Percentiles rank a stretch among this genome's conserved stretches.
phyloP scores from a whole-genome alignment of 768 basidiomycete genomes.

The Tylopilus felleus region DNA sequence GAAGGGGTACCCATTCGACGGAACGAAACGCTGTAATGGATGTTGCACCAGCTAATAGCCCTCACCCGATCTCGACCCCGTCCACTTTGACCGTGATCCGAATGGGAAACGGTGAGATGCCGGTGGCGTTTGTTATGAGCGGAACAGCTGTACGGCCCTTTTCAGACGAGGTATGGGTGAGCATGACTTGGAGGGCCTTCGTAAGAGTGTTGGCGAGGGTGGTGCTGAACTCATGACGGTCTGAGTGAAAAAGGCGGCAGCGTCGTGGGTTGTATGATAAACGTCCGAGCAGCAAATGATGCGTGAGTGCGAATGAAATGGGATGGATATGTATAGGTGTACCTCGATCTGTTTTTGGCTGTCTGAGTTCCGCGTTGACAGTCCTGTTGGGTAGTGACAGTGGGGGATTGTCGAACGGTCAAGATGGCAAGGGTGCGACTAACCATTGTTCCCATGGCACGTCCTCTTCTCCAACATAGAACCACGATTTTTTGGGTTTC shows the following conservation, averaged over 20 bases:
- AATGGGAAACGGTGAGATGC: conserved; percentile 80
- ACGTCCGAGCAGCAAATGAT: background rate
- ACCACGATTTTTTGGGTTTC: conserved; percentile 76
- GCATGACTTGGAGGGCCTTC: conserved; percentile 66
- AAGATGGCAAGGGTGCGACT: conserved; percentile 8
- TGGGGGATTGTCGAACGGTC: no score
- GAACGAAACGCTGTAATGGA: background rate
- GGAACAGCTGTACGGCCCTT: conserved; percentile 72
- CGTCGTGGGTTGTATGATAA: background rate
- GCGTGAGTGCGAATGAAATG: background rate
- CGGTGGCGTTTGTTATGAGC: conserved; percentile 69
- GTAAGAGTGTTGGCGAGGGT: conserved; percentile 61
- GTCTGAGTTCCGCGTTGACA: conserved; percentile 75
- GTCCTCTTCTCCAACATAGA: conserved; percentile 74
- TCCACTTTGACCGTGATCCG: conserved; percentile 66
- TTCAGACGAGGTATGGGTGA: conserved; percentile 77
- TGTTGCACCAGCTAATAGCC: background rate
- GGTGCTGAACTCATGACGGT: conserved; percentile 50
- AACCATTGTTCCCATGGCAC: conserved; percentile 88
- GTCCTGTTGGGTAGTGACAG: conserved; percentile 43
- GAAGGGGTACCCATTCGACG: background rate
- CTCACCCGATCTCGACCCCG: conserved; percentile 54
- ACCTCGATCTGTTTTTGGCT: conserved; percentile 67
- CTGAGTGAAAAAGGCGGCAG: conserved; percentile 20
- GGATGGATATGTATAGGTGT: background rate